A percentile compares a stretch with the other conserved stretches of the same genome.
Evolutionary conservation across 768 basidiomycete genomes (phyloP).

Genomic region (Mycena sanguinolenta): DNA sequence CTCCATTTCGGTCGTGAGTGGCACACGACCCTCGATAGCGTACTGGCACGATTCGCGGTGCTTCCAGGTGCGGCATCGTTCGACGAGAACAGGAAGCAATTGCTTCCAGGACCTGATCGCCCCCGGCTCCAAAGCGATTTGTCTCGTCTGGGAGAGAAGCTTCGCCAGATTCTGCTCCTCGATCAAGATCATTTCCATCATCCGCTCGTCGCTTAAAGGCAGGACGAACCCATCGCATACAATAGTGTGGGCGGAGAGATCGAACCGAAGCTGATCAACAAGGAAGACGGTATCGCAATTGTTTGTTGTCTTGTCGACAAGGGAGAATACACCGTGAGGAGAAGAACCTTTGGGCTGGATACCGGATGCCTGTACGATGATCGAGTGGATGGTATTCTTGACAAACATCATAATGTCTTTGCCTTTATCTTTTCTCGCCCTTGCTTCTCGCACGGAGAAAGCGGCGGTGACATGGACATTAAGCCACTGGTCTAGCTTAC

Average conservation of each 20-base stretch:
- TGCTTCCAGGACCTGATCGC: constrained; percentile 63
- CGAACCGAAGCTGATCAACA: too few relatives aligned
- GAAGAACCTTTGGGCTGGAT: too few relatives aligned
- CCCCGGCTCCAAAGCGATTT: constrained; percentile 43
- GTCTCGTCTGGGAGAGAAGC: constrained; percentile 27
- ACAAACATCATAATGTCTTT: constrained; percentile 47
- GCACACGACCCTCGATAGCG: constrained; percentile 46
- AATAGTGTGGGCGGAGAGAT: too few relatives aligned
- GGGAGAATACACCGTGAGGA: constrained; percentile 36
- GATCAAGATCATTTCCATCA: too few relatives aligned
- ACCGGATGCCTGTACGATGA: too few relatives aligned
- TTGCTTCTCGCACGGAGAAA: constrained; percentile 44
- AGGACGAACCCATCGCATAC: too few relatives aligned
- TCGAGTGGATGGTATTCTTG: constrained; percentile 48
- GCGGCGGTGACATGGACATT: constrained; percentile 37
- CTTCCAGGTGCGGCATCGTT: constrained; percentile 67
- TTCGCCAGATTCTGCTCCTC: constrained; percentile 23
- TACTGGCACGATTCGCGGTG: constrained; percentile 68
- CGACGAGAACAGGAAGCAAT: too few relatives aligned
- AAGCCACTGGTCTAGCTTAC: constrained; percentile 44
- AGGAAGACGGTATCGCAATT: constrained; percentile 59
- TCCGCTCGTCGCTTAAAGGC: too few relatives aligned
- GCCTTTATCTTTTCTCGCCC: constrained; percentile 52
- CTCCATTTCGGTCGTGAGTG: constrained; percentile 54
- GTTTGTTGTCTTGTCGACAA: constrained; percentile 39